Evolutionary conservation across 164 flowering plant genomes (phyloP), one percentile per base, ranked within the genome.

Genomic region (Magnolia officinalis): DNA sequence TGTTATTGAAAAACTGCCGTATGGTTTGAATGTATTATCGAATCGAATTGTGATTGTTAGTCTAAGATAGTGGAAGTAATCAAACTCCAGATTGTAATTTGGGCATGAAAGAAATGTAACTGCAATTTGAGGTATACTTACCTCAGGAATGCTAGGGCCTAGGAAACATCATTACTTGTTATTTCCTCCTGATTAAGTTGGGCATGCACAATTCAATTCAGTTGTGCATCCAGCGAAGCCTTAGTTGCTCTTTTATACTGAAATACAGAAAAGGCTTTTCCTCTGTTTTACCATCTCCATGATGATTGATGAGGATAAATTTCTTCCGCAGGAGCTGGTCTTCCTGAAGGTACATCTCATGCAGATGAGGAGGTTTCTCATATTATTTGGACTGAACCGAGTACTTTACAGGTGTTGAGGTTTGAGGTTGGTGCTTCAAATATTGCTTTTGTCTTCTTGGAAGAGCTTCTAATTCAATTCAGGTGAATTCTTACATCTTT

Each of bases 381-480:
- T 20, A 64, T 71, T 21, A 37, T 52, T 55, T 58, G 66, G 51
- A 14, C 71, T 68, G 71, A 67, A 23, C 50, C 50, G 1, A 72
- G 73, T 45, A 45, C 71, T 50, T 78, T 70, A 58, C 84, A 91
- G 95, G 90, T 87, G 31, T 58, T 92, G 84, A 64, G 84, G 75
- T 94, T 89, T 81, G 91, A 88, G 78, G 89, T 94, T 74, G 93
- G 95, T 58, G 81, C 87, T 37, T 75, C 80, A 71, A 81, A 84
- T 76, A 84, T 83, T 76, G 75, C 88, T 64, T 87, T 85, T 63
- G 18, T 74, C 18, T 83, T 82, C 81, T 80, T 94, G 63, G 93
- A 90, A 79, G 92, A 91, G 49, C 87, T 91, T 63, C 77, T 83
- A 13, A 19, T 52, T 79, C 88, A 85, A 76, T 86, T 93, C 75